These are phyloP conservation scores for Pichia sp. DNA, from an alignment of 1,139 yeast species.

Conservation along the genomic window DNA sequence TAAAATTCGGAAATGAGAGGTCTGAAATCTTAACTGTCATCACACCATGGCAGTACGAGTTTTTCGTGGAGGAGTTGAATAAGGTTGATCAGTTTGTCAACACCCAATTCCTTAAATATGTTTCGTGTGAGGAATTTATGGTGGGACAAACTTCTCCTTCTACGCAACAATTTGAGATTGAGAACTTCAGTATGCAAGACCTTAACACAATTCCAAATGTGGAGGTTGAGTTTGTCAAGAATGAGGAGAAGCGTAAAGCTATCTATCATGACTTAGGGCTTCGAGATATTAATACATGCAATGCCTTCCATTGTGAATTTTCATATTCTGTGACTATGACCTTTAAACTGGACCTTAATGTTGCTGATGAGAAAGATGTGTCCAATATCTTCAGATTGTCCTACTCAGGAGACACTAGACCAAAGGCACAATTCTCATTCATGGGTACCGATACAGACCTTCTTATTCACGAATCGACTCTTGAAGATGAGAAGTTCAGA, in stretches of 20 bases:
- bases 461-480: slow-evolving; percentile 87
- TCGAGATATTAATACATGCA: slow-evolving; percentile 44
- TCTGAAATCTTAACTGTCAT: slow-evolving; percentile 41
- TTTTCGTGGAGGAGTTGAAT: slow-evolving; percentile 67
- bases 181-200: slow-evolving; percentile 13
- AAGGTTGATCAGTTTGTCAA: slow-evolving; percentile 34
- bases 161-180: slow-evolving; percentile 18
- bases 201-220: slow-evolving; percentile 5
- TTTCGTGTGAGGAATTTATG: slow-evolving; percentile 64
- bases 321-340: slow-evolving; percentile 67
- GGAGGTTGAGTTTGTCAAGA: slow-evolving; percentile 16
- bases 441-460: slow-evolving; percentile 69
- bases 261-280: slow-evolving; percentile 17
- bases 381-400: slow-evolving; percentile 55
- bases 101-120: slow-evolving; percentile 38
- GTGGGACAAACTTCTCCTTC: slow-evolving; percentile 13
- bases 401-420: slow-evolving; percentile 94
- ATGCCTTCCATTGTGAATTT: slow-evolving; percentile 81
- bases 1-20: slow-evolving; percentile 10
- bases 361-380: slow-evolving; percentile 9
- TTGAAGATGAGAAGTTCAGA: slow-evolving; percentile 70
- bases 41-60: slow-evolving; percentile 69
- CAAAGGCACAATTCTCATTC: slow-evolving; percentile 49
- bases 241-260: slow-evolving; percentile 28
- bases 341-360: slow-evolving; percentile 29